These are phyloP conservation scores for Paxillus involutus DNA, from an alignment of 768 basidiomycete species.

Conservation along the genomic window DNA sequence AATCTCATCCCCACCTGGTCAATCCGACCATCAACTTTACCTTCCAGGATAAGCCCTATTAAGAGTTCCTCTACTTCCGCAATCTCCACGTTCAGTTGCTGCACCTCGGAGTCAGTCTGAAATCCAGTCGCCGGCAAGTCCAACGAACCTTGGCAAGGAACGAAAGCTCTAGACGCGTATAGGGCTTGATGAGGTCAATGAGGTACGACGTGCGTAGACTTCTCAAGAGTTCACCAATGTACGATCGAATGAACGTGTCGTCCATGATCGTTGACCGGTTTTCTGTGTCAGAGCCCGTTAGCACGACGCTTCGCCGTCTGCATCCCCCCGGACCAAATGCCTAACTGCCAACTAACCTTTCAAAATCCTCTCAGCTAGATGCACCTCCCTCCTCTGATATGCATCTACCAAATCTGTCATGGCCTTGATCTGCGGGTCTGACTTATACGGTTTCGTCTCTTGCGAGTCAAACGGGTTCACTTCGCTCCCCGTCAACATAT, in stretches of 20 bases:
- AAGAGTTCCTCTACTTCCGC: slow-evolving; percentile 93
- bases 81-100: slow-evolving; percentile 96
- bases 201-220: slow-evolving; percentile 95
- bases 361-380: slow-evolving; percentile 95
- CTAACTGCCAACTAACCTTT: slow-evolving; percentile 51
- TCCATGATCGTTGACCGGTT: slow-evolving; percentile 96
- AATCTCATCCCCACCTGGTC: slow-evolving; percentile 95
- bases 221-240: slow-evolving; percentile 94
- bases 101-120: slow-evolving; percentile 3
- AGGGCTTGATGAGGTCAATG: slow-evolving; percentile 97
- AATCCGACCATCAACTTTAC: slow-evolving; percentile 95
- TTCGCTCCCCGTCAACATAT: slow-evolving; percentile 97
- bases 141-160: slow-evolving; percentile 83
- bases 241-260: slow-evolving; percentile 90
- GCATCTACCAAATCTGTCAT: slow-evolving; percentile 98
- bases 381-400: slow-evolving; percentile 94
- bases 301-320: not conserved
- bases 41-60: slow-evolving; percentile 91
- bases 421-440: slow-evolving; percentile 92
- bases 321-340: not conserved
- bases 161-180: slow-evolving; percentile 88
- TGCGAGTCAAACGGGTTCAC: slow-evolving; percentile 99
- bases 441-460: slow-evolving; percentile 98
- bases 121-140: not conserved
- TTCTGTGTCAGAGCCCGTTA: slow-evolving; percentile 45